Evolutionary conservation across 768 basidiomycete genomes (phyloP), one percentile per base, ranked within the genome.

Genomic region (Mycena sanguinolenta): DNA sequence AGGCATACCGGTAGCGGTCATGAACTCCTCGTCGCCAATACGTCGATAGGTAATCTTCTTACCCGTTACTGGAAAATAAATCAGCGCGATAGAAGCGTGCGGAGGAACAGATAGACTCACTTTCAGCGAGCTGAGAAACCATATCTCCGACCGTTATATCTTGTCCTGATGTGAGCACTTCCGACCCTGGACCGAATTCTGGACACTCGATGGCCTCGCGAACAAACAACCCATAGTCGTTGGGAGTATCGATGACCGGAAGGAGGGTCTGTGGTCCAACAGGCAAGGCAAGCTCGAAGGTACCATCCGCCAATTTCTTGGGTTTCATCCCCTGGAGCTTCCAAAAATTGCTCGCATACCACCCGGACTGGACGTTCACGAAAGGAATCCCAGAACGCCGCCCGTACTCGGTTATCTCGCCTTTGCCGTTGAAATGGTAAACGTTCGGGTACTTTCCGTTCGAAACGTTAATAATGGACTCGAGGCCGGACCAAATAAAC

Each of bases 161-260:
- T 25, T 73, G 68, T 12, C 68, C 64, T 12, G 57, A 65, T 28
- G 60, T 67, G 16, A 69, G 58, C 9, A 55, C 39, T 13, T 70
- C 72, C 13, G 63, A 49, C 1, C 72, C 72, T n/a, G 62, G 50
- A 21, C 62, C 66, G 32, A 70, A 73, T 25, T 42, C 59, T 13
- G 64, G 64, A 39, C 59, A 60, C 57, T 73, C 68, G 17, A 73
- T 70, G 0, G 55, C 72, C 27, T 65, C 32, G 6, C 61, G 68
- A 9, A 73, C 72, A 25, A 70, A 73, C 8, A 66, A 49, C 17
- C 72, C 72, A n/a, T 73, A 73, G 32, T 73, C 72, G 19, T 54
- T 10, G 6, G 52, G 46, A 10, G 69, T 67, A 28, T 73, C 72
- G n/a, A 73, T 67, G 23, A 73, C 52, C 7, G 72, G 72, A 4